phyloP scores from a whole-genome alignment of 108 stramenopile species.

The Nannochloropsis salina region DNA sequence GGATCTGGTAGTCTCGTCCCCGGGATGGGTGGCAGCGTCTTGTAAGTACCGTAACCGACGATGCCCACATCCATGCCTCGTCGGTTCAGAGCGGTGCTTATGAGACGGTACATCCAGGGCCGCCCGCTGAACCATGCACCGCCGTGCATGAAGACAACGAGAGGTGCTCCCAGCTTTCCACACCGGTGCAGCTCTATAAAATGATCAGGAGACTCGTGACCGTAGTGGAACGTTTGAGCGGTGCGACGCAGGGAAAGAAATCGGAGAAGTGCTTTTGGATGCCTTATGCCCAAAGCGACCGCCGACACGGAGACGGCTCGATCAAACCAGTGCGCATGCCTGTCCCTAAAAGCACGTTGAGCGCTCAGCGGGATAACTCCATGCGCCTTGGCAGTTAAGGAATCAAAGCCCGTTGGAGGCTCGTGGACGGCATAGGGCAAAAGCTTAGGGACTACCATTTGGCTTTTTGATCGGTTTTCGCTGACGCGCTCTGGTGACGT shows the following conservation, averaged over 20 bases:
- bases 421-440: constrained; percentile 1
- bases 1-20: neutral
- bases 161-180: neutral
- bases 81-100: constrained; percentile 1
- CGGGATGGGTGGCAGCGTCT: neutral
- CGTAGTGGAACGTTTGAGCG: neutral
- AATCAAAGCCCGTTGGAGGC: neutral
- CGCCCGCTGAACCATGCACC: constrained; percentile 11
- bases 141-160: neutral
- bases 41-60: neutral
- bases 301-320: neutral
- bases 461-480: neutral
- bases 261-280: neutral
- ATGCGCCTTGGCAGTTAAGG: neutral
- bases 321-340: constrained; percentile 17
- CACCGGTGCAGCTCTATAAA: neutral
- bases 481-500: neutral
- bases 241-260: neutral
- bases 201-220: neutral
- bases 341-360: neutral
- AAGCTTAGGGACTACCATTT: constrained; percentile 15
- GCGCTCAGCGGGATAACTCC: neutral
- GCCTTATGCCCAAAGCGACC: neutral
- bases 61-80: constrained; percentile 8
- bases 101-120: constrained; percentile 1